Percentiles rank a stretch among this genome's conserved stretches.
Conservation (phyloP, 176 grass and related monocot genomes). For the Avena eriantha region DNA sequence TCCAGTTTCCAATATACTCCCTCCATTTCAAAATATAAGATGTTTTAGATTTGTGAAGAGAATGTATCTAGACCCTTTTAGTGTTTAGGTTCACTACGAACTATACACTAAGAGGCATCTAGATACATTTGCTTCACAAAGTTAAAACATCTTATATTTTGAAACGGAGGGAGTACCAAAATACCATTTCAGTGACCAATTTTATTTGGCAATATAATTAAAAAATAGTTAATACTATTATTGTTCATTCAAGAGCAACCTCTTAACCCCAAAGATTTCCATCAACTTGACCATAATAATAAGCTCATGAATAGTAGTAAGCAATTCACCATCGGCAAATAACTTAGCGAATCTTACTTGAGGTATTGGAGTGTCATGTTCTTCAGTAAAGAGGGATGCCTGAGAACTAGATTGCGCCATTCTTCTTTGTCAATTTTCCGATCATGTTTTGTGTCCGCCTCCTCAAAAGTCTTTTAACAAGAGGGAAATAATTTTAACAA, state of each 20-base stretch:
- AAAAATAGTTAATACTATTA: not conserved
- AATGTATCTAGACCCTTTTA: too few species aligned
- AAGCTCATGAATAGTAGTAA: too few species aligned
- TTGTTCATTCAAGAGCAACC: not conserved
- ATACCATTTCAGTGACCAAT: not conserved
- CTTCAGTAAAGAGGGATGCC: conserved; percentile 62
- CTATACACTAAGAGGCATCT: too few species aligned
- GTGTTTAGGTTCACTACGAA: too few species aligned
- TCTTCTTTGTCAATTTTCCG: conserved; percentile 73
- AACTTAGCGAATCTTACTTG: conserved; percentile 39
- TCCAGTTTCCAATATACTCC: not conserved
- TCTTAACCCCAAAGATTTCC: not conserved
- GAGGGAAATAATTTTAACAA: conserved; percentile 12
- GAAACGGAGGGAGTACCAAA: too few species aligned
- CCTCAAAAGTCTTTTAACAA: conserved; percentile 62
- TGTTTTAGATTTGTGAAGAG: too few species aligned
- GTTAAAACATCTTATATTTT: too few species aligned
- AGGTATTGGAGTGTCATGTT: conserved; percentile 71
- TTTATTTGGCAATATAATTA: not conserved
- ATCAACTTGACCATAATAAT: too few species aligned
- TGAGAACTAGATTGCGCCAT: conserved; percentile 61
- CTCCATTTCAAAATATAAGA: too few species aligned
- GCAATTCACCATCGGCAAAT: too few species aligned
- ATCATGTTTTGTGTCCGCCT: conserved; percentile 71
- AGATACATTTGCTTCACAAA: too few species aligned